These are phyloP conservation scores for Phyllosticta citribraziliensis DNA, from an alignment of 2,329 filamentous ascomycete genomes.

Conservation along the genomic window DNA sequence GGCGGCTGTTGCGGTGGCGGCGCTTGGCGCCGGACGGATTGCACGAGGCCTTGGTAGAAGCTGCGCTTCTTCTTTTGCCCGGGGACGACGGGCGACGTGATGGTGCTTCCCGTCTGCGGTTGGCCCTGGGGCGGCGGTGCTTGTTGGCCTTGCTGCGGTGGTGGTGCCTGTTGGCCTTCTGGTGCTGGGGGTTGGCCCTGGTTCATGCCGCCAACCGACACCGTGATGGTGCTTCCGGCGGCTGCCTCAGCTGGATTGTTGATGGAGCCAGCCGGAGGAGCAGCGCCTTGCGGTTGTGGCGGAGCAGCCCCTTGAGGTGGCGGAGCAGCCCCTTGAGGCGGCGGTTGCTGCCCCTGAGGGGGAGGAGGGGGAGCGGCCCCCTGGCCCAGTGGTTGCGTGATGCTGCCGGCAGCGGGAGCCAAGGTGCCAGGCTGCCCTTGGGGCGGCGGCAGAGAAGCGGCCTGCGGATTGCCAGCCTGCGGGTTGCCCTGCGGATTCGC, in stretches of 20 bases:
- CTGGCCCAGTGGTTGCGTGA: not conserved
- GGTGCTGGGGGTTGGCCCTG: not conserved
- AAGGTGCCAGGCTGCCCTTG: not conserved
- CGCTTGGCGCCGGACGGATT: not conserved
- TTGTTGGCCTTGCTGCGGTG: not conserved
- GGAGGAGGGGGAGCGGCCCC: not conserved
- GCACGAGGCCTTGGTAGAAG: not conserved
- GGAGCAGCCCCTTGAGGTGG: not conserved
- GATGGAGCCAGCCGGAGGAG: not conserved
- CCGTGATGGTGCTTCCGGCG: not conserved
- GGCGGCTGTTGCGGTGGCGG: not conserved
- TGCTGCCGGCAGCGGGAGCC: not conserved
- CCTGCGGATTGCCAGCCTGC: not conserved
- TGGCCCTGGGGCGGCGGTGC: not conserved
- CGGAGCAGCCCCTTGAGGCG: not conserved
- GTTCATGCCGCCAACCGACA: not conserved
- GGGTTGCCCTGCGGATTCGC: not conserved
- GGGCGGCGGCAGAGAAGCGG: not conserved
- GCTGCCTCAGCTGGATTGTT: not conserved
- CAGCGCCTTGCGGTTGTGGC: not conserved
- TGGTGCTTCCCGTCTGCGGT: not conserved
- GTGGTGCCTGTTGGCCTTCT: not conserved
- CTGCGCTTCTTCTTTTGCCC: not conserved
- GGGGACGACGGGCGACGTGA: not conserved
- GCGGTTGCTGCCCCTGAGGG: not conserved